These are phyloP conservation scores for Albugo laibachii DNA, from an alignment of 352 stramenopile genomes.

Conservation along the genomic window DNA sequence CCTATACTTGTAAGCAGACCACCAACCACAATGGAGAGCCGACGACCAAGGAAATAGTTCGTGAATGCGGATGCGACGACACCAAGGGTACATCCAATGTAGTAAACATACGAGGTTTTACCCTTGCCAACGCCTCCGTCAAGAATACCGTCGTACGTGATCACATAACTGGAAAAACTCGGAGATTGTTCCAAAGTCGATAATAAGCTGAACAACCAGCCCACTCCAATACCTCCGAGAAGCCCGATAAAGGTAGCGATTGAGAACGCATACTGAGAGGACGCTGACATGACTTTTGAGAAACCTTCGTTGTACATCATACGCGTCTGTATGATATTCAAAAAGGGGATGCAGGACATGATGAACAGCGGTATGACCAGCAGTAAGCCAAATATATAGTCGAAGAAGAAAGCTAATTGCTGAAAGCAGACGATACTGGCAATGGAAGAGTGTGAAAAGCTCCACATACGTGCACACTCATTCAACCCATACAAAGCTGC, in stretches of 20 bases:
- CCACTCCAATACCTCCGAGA: conserved; percentile 38
- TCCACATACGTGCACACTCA: conserved; percentile 72
- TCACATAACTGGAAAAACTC: conserved; percentile 58
- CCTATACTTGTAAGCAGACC: conserved; percentile 43
- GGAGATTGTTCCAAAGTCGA: conserved; percentile 46
- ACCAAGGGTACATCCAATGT: conserved; percentile 26
- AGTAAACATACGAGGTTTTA: conserved; percentile 48
- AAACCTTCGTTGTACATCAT: conserved; percentile 87
- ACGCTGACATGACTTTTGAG: conserved; percentile 64
- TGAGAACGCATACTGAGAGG: conserved; percentile 72
- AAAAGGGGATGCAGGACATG: conserved; percentile 64
- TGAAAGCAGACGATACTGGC: conserved; percentile 44
- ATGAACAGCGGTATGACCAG: conserved; percentile 62
- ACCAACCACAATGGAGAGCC: conserved; percentile 47
- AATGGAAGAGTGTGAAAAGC: conserved; percentile 45
- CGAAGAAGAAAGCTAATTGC: conserved; percentile 70
- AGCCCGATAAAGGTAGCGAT: conserved; percentile 59
- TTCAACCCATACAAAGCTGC: conserved; percentile 59
- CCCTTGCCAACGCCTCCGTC: conserved; percentile 35
- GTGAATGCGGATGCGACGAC: conserved; percentile 26
- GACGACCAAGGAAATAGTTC: conserved; percentile 56
- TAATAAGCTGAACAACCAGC: conserved; percentile 69
- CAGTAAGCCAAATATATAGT: conserved; percentile 55
- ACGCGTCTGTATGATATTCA: conserved; percentile 75
- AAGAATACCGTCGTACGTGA: conserved; percentile 41